A percentile compares a stretch with the other conserved stretches of the same genome.
These are phyloP conservation scores for Verbascum thapsus DNA, from an alignment of 257 asterid genomes.

Conservation along the genomic window DNA sequence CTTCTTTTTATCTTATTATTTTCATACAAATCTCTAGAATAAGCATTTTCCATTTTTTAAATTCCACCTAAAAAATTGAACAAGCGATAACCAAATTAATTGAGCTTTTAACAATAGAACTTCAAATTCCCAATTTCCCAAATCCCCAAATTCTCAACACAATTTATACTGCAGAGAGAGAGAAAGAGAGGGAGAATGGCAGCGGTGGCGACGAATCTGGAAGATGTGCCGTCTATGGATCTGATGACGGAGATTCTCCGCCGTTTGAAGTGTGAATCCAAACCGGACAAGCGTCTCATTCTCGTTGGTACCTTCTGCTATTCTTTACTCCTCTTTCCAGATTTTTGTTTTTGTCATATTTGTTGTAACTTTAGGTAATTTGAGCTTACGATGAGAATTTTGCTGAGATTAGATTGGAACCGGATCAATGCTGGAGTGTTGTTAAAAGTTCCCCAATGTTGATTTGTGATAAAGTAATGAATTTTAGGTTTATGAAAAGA, in stretches of 20 bases:
- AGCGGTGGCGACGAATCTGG: constrained; percentile 48
- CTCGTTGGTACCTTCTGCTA: constrained; percentile 53
- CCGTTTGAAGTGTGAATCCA: constrained; percentile 70
- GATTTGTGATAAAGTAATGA: constrained; percentile 6
- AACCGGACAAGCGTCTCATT: constrained; percentile 87
- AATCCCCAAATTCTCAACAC: too few species aligned
- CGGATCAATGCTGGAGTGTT: not conserved
- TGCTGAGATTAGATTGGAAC: constrained; percentile 23
- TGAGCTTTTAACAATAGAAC: too few species aligned
- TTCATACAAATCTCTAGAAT: too few species aligned
- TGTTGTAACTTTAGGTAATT: not conserved
- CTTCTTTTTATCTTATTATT: too few species aligned
- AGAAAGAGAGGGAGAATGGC: constrained; percentile 13
- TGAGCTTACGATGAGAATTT: not conserved
- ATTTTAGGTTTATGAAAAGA: not conserved
- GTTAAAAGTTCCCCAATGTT: not conserved
- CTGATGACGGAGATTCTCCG: constrained; percentile 83
- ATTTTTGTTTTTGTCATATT: not conserved
- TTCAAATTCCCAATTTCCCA: too few species aligned
- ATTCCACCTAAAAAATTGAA: too few species aligned
- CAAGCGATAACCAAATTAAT: too few species aligned
- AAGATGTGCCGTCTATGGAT: constrained; percentile 67
- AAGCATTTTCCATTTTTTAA: too few species aligned
- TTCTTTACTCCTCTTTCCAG: not conserved
- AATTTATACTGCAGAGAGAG: too few species aligned